These are phyloP conservation scores for Saccharum spontaneum DNA, from an alignment of 176 grass and related monocot species.

Conservation along the genomic window DNA sequence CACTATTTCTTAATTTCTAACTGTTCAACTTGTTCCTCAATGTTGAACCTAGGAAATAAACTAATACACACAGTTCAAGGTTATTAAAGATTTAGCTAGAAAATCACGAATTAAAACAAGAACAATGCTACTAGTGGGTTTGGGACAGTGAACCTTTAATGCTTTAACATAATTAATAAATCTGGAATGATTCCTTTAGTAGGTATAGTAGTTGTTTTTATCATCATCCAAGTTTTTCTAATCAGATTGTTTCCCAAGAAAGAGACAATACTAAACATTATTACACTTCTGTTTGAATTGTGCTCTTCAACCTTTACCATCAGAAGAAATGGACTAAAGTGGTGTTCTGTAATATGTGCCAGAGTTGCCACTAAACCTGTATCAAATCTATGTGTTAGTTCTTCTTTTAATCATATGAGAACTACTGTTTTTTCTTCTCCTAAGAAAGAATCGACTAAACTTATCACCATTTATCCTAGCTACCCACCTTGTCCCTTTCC, in stretches of 20 bases:
- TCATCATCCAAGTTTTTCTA: background rate
- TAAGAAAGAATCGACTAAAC: constrained; percentile 22
- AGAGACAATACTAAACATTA: background rate
- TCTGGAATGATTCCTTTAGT: background rate
- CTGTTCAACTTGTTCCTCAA: background rate
- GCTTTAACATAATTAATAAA: background rate
- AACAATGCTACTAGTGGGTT: constrained; percentile 3
- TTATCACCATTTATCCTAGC: background rate
- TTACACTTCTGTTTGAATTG: background rate
- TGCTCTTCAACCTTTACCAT: background rate
- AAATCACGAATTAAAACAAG: background rate
- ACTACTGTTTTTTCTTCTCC: background rate
- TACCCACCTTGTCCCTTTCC: background rate
- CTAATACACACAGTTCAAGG: background rate
- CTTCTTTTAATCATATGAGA: background rate
- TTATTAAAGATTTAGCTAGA: background rate
- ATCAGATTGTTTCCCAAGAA: background rate
- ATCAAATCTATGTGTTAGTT: background rate
- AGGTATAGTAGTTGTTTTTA: background rate
- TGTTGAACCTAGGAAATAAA: background rate
- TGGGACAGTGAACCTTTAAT: background rate
- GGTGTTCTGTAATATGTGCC: background rate
- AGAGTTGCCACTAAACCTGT: background rate
- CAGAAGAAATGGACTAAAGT: background rate
- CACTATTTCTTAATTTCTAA: constrained; percentile 9